Percentiles rank a stretch among this genome's conserved stretches.
phyloP scores from a whole-genome alignment of 345 rosid species.

The Dipteronia dyeriana region DNA sequence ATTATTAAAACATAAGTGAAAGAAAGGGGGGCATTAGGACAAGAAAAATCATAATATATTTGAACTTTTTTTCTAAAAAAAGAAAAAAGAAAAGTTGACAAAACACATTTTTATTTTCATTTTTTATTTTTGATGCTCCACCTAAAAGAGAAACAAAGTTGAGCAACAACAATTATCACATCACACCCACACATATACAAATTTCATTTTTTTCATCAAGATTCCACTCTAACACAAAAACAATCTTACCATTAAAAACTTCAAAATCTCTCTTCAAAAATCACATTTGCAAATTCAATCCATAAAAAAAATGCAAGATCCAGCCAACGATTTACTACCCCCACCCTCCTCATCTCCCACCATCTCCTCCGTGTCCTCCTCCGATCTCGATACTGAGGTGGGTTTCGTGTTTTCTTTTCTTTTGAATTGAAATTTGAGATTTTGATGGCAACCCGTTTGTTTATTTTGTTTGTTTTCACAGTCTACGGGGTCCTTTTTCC shows the following conservation, averaged over 20 bases:
- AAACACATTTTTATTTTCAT: not conserved
- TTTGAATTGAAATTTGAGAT: not conserved
- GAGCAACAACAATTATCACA: not conserved
- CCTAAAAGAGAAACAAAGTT: not conserved
- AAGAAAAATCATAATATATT: not conserved
- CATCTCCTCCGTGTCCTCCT: conserved; percentile 77
- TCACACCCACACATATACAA: not conserved
- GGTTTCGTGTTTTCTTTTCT: not conserved
- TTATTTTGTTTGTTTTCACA: conserved; percentile 19
- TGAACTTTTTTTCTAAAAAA: not conserved
- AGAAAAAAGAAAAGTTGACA: not conserved
- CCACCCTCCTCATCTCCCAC: conserved; percentile 71
- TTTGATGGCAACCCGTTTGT: not conserved
- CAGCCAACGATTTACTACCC: conserved; percentile 40
- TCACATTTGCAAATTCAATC: not conserved
- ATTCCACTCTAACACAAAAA: not conserved
- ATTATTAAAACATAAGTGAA: not conserved
- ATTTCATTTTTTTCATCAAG: not conserved
- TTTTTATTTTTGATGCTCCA: not conserved
- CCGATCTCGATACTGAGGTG: conserved; percentile 98
- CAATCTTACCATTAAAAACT: not conserved
- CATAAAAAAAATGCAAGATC: conserved; percentile 50
- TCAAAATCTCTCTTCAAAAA: not conserved
- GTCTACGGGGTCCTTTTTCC: conserved; percentile 97
- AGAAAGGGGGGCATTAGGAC: not conserved